A percentile compares a stretch with the other conserved stretches of the same genome.
Evolutionary conservation across 2,329 filamentous ascomycete species (phyloP).

Genomic region (Aureobasidium sp.): DNA sequence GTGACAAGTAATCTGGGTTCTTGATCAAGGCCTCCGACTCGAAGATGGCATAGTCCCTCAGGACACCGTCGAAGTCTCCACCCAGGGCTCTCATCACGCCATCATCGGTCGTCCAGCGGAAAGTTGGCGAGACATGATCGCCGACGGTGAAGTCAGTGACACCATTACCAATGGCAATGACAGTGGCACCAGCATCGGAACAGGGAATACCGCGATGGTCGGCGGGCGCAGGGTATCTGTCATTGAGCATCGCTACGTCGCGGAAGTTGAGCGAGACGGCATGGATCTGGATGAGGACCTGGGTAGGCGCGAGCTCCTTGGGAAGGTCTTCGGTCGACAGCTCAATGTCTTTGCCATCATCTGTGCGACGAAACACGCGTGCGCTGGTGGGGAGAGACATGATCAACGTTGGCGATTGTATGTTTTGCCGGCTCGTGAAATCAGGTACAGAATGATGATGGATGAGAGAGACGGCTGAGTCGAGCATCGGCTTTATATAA

Average conservation of each 20-base stretch:
- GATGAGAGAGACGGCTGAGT: background rate
- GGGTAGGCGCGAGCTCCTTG: slow-evolving; percentile 12
- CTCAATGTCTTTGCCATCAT: slow-evolving; percentile 21
- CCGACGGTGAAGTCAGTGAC: slow-evolving; percentile 18
- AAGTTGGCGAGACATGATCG: slow-evolving; percentile 25
- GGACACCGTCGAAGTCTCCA: slow-evolving; percentile 37
- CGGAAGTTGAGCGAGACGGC: slow-evolving; percentile 26
- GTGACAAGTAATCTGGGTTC: slow-evolving; percentile 32
- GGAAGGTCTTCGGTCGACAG: slow-evolving; percentile 16
- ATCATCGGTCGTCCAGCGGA: slow-evolving; percentile 23
- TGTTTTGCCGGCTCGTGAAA: background rate
- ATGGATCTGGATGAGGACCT: slow-evolving; percentile 23
- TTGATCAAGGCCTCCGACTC: slow-evolving; percentile 31
- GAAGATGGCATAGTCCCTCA: slow-evolving; percentile 35
- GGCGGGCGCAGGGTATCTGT: slow-evolving; percentile 25
- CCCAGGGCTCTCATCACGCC: slow-evolving; percentile 34
- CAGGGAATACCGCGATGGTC: slow-evolving; percentile 24
- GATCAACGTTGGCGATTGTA: background rate
- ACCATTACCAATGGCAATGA: slow-evolving; percentile 20
- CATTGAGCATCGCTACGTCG: slow-evolving; percentile 26
- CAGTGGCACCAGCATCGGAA: slow-evolving; percentile 26
- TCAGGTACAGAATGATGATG: background rate
- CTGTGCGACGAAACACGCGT: slow-evolving; percentile 28
- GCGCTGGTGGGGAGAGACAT: slow-evolving; percentile 16
- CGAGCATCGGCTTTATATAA: background rate